Conservation (phyloP, 768 basidiomycete species). For the Auricularia cornea region DNA sequence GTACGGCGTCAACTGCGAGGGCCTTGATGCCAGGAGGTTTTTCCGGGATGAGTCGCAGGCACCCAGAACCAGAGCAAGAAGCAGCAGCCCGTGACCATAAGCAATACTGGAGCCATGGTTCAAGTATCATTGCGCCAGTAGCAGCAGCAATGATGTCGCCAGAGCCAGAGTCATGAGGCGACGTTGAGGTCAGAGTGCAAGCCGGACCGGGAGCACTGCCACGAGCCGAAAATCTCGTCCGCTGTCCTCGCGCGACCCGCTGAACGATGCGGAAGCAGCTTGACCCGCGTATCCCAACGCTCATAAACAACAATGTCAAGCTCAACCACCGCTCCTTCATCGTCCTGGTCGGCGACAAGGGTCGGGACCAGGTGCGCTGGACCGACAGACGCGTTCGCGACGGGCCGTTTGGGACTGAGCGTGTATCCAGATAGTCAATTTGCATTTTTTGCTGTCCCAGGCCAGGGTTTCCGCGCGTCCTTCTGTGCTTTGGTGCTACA, state of each 20-base stretch:
- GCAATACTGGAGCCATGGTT: no score
- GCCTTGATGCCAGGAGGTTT: no score
- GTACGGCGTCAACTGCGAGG: no score
- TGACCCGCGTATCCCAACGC: slow-evolving; percentile 84
- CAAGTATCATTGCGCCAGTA: no score
- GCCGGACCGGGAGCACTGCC: neutral
- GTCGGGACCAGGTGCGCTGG: slow-evolving; percentile 72
- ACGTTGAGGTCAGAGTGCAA: neutral
- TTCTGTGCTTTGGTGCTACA: slow-evolving; percentile 97
- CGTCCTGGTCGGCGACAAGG: slow-evolving; percentile 91
- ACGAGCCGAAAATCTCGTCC: neutral
- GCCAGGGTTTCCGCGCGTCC: slow-evolving; percentile 82
- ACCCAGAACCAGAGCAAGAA: no score
- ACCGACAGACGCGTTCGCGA: neutral
- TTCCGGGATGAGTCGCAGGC: no score
- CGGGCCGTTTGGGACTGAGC: neutral
- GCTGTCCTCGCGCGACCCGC: neutral
- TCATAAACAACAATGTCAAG: slow-evolving; percentile 91
- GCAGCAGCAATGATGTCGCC: no score
- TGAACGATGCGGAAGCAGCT: slow-evolving; percentile 71
- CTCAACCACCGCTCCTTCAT: slow-evolving; percentile 91
- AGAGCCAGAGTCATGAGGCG: no score
- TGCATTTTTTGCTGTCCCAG: slow-evolving; percentile 92
- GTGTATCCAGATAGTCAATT: slow-evolving; percentile 67
- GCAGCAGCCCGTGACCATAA: no score